Evolutionary conservation across 257 asterid species (phyloP), one percentile per base, ranked within the genome.

Genomic region (Solanum acaule): DNA sequence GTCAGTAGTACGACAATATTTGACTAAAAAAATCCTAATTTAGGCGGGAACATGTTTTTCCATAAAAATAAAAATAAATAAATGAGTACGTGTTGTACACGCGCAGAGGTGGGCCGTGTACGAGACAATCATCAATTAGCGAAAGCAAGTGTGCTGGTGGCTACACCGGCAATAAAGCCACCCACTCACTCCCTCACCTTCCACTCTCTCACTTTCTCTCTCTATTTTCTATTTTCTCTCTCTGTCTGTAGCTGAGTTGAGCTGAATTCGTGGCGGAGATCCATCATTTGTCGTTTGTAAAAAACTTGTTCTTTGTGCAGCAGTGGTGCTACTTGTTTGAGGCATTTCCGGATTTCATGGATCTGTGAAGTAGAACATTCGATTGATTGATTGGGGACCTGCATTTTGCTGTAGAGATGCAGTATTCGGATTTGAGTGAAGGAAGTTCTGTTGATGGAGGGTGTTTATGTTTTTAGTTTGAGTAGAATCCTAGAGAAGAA

Each of bases 321-420:
- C 10, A 10, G 11, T 82, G 70, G 70, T 29, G n/a, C 29, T 46
- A 46, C 42, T 81, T 78, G 22, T 44, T 12, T 63, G 81, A 6
- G 63, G 63, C 63, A 18, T 52, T 52, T 20, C 63, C 63, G 63
- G 92, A 91, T 77, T 88, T 91, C 76, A 1, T 87, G 95, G 95
- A 91, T 93, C 94, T 92, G 35, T 81, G 78, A 85, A 87, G 89
- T 89, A 27, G 31, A 10, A 25, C 49, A 33, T 23, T 78, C 44
- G 31, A 63, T 18, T 56, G 25, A 56, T 56, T 59, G 67, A 20
- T 56, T 59, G 34, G 34, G 67, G 91, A 76, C 88, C 90, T 72
- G 92, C 98, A 95, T 94, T 95, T 96, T 92, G 65, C 90, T 86
- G 15, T 71, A 87, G 94, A 86, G 88, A 95, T 93, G 96, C 93